Evolutionary conservation across 352 stramenopile species (phyloP).

Genomic region (Phytophthora cactorum): DNA sequence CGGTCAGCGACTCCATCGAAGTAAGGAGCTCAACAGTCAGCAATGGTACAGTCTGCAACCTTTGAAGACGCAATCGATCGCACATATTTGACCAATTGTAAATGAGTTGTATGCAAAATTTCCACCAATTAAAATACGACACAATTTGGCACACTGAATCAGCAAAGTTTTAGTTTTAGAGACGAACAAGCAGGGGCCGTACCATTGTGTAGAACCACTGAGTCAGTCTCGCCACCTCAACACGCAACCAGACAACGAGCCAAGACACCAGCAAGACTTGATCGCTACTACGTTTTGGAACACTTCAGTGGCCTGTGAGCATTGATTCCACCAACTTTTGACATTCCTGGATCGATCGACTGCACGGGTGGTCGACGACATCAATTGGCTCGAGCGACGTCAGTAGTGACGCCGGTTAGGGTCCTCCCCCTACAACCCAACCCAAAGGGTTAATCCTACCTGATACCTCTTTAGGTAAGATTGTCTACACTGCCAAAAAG

Average conservation of each 20-base stretch:
- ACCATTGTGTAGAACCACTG: conserved; percentile 16
- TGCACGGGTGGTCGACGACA: conserved; percentile 29
- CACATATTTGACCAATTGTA: conserved; percentile 24
- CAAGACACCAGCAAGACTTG: conserved; percentile 25
- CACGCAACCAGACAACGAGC: conserved; percentile 11
- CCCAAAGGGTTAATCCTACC: neutral
- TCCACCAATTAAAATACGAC: conserved; percentile 26
- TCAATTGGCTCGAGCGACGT: conserved; percentile 18
- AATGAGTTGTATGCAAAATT: neutral
- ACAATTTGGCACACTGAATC: conserved; percentile 30
- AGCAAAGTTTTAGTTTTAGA: conserved; percentile 23
- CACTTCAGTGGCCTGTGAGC: neutral
- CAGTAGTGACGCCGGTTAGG: conserved; percentile 9
- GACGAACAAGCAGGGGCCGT: conserved; percentile 20
- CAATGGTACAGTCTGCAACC: conserved; percentile 18
- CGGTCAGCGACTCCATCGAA: conserved; percentile 78
- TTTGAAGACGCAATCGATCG: conserved; percentile 20
- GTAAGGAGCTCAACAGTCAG: conserved; percentile 23
- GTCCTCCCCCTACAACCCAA: conserved; percentile 1
- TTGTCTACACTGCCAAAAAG: conserved; percentile 4
- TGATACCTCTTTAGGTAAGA: conserved; percentile 7
- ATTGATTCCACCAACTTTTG: conserved; percentile 24
- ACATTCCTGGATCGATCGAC: conserved; percentile 25
- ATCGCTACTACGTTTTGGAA: conserved; percentile 6
- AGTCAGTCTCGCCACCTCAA: conserved; percentile 27